Conservation (phyloP, 305 asterid genomes). For the Fraxinus velutina region DNA sequence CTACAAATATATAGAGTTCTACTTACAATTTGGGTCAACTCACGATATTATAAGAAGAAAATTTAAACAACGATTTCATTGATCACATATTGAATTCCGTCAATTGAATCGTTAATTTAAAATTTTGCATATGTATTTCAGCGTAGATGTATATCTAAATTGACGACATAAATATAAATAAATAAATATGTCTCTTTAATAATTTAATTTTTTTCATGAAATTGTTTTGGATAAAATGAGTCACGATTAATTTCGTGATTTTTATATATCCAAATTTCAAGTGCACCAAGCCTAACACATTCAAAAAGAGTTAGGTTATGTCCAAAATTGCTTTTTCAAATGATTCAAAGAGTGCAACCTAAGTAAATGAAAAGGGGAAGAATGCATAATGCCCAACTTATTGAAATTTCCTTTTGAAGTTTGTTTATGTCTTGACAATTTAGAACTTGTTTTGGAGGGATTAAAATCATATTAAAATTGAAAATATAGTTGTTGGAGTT, state of each 20-base stretch:
- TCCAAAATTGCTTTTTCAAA: slow-evolving; percentile 20
- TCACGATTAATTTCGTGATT: neutral
- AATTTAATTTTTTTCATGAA: neutral
- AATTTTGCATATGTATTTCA: too few relatives aligned
- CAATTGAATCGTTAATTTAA: too few relatives aligned
- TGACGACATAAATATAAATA: neutral
- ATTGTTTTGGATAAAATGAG: neutral
- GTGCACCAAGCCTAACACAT: neutral
- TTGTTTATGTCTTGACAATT: neutral
- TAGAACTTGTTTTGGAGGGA: too few relatives aligned
- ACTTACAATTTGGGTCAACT: too few relatives aligned
- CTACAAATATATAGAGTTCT: too few relatives aligned
- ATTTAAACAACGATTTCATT: too few relatives aligned
- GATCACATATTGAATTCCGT: neutral
- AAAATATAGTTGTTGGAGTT: too few relatives aligned
- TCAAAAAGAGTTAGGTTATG: slow-evolving; percentile 6
- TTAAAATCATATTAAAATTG: too few relatives aligned
- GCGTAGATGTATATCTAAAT: neutral
- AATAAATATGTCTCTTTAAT: neutral
- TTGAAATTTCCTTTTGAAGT: neutral
- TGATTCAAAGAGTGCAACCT: slow-evolving; percentile 60
- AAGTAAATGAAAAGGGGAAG: slow-evolving; percentile 42
- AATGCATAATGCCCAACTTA: slow-evolving; percentile 19
- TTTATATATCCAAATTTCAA: neutral
- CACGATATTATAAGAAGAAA: neutral